Evolutionary conservation across 2,329 filamentous ascomycete genomes (phyloP), one percentile per base, ranked within the genome.

Genomic region (Ophioceras dolichostomum): DNA sequence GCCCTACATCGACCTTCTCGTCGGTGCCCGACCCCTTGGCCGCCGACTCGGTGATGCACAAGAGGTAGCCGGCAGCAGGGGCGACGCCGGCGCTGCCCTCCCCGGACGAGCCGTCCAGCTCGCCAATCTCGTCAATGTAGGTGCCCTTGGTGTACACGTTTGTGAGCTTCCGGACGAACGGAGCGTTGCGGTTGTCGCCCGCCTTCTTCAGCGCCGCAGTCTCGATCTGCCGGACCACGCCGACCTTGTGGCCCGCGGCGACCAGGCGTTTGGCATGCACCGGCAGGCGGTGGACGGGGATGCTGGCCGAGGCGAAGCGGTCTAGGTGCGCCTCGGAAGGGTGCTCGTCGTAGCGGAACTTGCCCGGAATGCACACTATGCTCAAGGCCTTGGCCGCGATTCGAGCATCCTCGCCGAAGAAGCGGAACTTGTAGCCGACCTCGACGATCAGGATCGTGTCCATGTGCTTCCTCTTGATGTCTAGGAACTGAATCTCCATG

Each of bases 131-230:
- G 52, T 96, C 91, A 39, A 98, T 81, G 49, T 96, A 98, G 3
- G 91, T 98, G 31, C 88, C 91, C 57, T 96, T 98, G 8, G 91
- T 98, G 60, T 98, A 98, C 6, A 98, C 69, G 52, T 94, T 95
- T 13, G 91, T 96, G 49, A 98, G 76, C 50, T 94, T 91, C 26
- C 91, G 78, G 27, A 86, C 75, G 49, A 98, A 98, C 0, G 91
- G 88, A 0, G 87, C 75, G 52, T 94, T 95, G 40, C 85, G 77
- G 57, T 96, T 98, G 54, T 94, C 87, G 32, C 91, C 89, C 1
- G 78, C 91, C 45, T 94, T 94, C 56, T 98, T 98, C 42, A 98
- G 64, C 0, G 91, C 91, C 3, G 91, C 91, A 0, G 91, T 98
- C 59, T 98, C 91, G 20, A 94, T 68, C 58, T 98, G 91, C 20